Evolutionary conservation across 164 flowering plant genomes (phyloP), one percentile per base, ranked within the genome.

Genomic region (Buxus sempervirens): DNA sequence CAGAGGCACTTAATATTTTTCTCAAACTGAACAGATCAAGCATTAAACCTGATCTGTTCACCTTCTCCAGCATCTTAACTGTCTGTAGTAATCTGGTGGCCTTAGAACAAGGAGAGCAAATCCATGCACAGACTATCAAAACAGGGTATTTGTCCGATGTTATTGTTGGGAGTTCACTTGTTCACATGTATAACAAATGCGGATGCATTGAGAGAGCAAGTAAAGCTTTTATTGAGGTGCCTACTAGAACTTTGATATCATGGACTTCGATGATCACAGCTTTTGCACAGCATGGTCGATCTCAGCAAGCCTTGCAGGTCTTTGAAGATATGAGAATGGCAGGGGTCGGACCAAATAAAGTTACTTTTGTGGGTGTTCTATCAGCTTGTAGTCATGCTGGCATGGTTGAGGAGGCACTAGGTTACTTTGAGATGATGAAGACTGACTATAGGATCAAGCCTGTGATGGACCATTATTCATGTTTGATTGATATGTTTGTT

Each of bases 371-470:
- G 10, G 94, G 89, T 62, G 89, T 89, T 64, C 82, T 93, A 64
- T 84, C 96, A 22, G 98, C 98, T 61, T 93, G 98, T 80, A 85
- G 94, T 70, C 92, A 83, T 68, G 88, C 88, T 14, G 96, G 93
- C 54, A 72, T 85, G 90, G 88, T 85, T 1, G 77, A 86, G 60
- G 88, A 90, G 77, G 94, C 89, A 36, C 77, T 86, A 45, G 53
- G 61, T 23, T 87, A 85, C 75, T 90, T 89, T 63, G 73, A 89
- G 49, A 77, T 85, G 86, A 93, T 93, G 96, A 83, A 81, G 76
- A 78, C 75, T 27, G 85, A 79, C 51, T 90, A 84, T 66, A 79
- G 70, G 73, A 82, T 93, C 55, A 81, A 73, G 60, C 98, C 98
- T 21, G 83, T 84, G 36, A 78, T 84, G 84, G 98, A 89, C 62